These are phyloP conservation scores for Phyllosticta paracitricarpa DNA, from an alignment of 2,329 filamentous ascomycete species.

Conservation along the genomic window DNA sequence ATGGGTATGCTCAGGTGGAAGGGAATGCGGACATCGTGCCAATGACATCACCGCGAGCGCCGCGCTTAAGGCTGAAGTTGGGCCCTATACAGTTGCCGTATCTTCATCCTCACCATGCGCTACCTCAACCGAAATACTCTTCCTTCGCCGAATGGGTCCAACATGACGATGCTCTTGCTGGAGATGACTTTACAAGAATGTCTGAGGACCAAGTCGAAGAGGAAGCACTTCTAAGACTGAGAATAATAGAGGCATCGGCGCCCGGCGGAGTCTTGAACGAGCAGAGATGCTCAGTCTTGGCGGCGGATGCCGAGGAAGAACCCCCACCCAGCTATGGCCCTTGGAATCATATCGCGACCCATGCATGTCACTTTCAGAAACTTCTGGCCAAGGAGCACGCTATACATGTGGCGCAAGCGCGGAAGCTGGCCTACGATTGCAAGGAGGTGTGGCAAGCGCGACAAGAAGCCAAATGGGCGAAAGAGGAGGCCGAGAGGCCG, in stretches of 20 bases:
- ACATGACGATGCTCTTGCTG: slow-evolving; percentile 38
- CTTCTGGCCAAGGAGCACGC: slow-evolving; percentile 71
- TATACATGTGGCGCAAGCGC: slow-evolving; percentile 66
- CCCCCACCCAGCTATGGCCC: slow-evolving; percentile 76
- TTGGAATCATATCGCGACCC: slow-evolving; percentile 71
- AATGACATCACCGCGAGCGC: slow-evolving; percentile 7
- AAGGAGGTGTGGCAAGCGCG: slow-evolving; percentile 60
- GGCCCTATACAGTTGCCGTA: slow-evolving; percentile 37
- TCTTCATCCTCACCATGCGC: slow-evolving; percentile 42
- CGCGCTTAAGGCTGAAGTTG: slow-evolving; percentile 38
- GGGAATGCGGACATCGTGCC: not conserved
- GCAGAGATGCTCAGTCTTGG: slow-evolving; percentile 60
- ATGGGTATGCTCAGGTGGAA: not conserved
- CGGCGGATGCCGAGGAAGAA: slow-evolving; percentile 63
- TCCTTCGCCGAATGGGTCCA: slow-evolving; percentile 57
- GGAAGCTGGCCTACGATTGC: slow-evolving; percentile 68
- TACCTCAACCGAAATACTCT: slow-evolving; percentile 35
- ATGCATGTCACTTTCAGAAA: slow-evolving; percentile 69
- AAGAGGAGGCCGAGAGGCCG: slow-evolving; percentile 5
- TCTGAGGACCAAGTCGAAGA: slow-evolving; percentile 28
- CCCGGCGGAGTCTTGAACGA: slow-evolving; percentile 66
- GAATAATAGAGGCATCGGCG: slow-evolving; percentile 62
- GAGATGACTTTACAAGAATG: slow-evolving; percentile 29
- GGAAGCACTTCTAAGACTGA: slow-evolving; percentile 60
- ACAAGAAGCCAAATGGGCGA: slow-evolving; percentile 42